Evolutionary conservation across 73 alveolate genomes (phyloP), one percentile per base, ranked within the genome.

Genomic region (Halteria grandinella): DNA sequence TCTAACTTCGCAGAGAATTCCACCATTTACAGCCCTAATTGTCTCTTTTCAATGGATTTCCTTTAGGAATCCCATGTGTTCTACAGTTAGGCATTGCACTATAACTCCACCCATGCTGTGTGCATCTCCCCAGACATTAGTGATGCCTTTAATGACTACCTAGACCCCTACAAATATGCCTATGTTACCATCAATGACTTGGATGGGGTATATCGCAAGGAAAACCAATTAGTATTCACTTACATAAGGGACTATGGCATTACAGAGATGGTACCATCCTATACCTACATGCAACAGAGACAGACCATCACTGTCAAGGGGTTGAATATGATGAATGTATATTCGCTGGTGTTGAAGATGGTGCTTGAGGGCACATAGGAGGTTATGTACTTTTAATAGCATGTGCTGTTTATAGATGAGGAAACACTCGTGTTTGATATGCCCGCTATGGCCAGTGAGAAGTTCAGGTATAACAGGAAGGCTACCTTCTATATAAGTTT

Each of bases 391-490:
- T 29, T 27, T 25, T 29, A 18, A n/a, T 52, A 50, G 21, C 10
- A 49, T 14, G 51, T 51, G 47, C 54, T 70, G 14, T 70, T 7
- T 18, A 28, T 70, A 31, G 58, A 70, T 53, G 55, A 64, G 36
- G 31, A 64, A 23, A n/a, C 49, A 6, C 31, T 69, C 44, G 69
- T 79, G 11, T 24, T 79, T 1, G 41, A 32, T 33, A 39, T 74
- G 52, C 89, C 89, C 18, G 28, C 23, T 23, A 83, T n/a, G n/a
- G n/a, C 79, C 31, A 41, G 14, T 17, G 59, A 36, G 43, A 24
- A 36, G 3, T 29, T 79, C 24, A 25, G 52, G 20, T 15, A 53
- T 11, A 39, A 32, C 25, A 24, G 83, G 21, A 14, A 29, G 25
- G 55, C 69, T 28, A 34, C 48, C 11, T 25, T 79, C 51, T 52